These are phyloP conservation scores for Hypoxylon intermedium DNA, from an alignment of 495 filamentous ascomycete genomes.

Conservation along the genomic window DNA sequence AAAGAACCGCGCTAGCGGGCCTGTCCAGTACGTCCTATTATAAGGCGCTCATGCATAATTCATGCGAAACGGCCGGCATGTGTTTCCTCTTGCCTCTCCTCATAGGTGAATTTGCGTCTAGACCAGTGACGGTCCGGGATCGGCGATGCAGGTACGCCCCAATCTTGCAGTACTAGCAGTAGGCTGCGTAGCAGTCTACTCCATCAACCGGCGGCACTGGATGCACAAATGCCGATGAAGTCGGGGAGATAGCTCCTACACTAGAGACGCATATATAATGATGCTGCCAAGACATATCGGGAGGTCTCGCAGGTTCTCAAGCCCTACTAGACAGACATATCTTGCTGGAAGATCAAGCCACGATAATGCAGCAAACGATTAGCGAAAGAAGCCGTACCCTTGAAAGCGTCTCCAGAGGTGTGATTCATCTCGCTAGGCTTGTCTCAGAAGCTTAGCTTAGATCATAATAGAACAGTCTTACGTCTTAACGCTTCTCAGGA, in stretches of 20 bases:
- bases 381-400: not conserved
- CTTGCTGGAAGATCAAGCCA: conserved; percentile 4
- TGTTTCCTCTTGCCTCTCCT: not conserved
- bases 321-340: conserved; percentile 12
- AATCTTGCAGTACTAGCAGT: conserved; percentile 21
- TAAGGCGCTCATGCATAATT: conserved; percentile 13
- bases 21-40: conserved; percentile 18
- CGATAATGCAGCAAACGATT: not conserved
- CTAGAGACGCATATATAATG: conserved; percentile 17
- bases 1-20: conserved; percentile 22
- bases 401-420: no score
- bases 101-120: conserved; percentile 7
- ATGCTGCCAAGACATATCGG: conserved; percentile 18
- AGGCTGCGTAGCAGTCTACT: conserved; percentile 16
- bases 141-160: conserved; percentile 38
- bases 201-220: conserved; percentile 33
- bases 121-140: conserved; percentile 18
- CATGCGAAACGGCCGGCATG: conserved; percentile 5
- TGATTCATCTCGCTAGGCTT: no score
- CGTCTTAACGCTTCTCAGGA: not conserved
- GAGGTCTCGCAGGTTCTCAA: conserved; percentile 13
- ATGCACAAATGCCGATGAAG: conserved; percentile 21
- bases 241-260: conserved; percentile 3
- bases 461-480: conserved; percentile 5
- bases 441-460: not conserved